A percentile compares a stretch with the other conserved stretches of the same genome.
phyloP scores from a whole-genome alignment of 2,329 filamentous ascomycete genomes.

The Diplocarpon rosae region DNA sequence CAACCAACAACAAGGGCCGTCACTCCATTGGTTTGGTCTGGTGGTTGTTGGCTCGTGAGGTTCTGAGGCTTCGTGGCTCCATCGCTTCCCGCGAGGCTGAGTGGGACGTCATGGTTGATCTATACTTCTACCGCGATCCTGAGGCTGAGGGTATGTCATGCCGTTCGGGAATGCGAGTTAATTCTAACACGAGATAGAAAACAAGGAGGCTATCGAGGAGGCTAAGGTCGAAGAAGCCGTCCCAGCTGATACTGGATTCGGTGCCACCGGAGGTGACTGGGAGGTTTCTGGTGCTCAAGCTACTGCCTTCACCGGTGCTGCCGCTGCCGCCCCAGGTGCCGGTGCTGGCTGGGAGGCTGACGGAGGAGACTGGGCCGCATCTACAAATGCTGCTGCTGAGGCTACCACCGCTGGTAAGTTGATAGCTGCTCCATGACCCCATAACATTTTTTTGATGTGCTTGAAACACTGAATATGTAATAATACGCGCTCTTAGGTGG shows the following conservation, averaged over 20 bases:
- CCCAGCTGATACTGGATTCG: conserved; percentile 66
- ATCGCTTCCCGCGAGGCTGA: conserved; percentile 91
- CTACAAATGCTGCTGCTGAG: conserved; percentile 29
- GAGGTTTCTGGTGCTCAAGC: conserved; percentile 51
- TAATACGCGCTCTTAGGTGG: neutral
- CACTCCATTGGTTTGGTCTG: conserved; percentile 97
- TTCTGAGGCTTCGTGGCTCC: conserved; percentile 95
- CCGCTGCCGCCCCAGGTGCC: conserved; percentile 45
- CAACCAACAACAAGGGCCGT: conserved; percentile 99
- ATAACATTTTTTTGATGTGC: no score
- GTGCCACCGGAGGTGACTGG: conserved; percentile 56
- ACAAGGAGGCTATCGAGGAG: conserved; percentile 93
- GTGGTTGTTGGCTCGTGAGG: conserved; percentile 99
- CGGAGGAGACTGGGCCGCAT: conserved; percentile 39
- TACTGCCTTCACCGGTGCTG: conserved; percentile 40
- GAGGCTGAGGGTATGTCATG: conserved; percentile 64
- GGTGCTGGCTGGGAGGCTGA: conserved; percentile 46
- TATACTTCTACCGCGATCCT: conserved; percentile 99
- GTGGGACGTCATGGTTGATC: conserved; percentile 99
- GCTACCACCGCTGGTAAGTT: neutral
- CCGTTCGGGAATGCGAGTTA: neutral
- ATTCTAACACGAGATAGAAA: conserved; percentile 35
- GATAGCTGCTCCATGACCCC: neutral
- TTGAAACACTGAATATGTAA: neutral
- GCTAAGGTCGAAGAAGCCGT: conserved; percentile 57